Evolutionary conservation across 495 filamentous ascomycete species (phyloP).

Genomic region (Aspergillus affinis): DNA sequence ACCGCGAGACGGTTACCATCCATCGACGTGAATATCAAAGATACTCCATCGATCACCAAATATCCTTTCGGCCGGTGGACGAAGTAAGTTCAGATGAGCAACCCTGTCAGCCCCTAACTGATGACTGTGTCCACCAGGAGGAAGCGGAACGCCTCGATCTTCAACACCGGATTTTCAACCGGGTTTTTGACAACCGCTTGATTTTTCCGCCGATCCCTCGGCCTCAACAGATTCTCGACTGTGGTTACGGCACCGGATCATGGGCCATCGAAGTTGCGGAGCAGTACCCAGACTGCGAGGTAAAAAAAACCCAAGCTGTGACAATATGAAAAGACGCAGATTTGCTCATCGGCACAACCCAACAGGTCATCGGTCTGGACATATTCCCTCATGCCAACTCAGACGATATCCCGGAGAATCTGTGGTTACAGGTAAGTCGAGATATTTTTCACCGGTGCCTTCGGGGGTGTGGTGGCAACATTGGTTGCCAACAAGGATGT

Average conservation of each 20-base stretch:
- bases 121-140: conserved; percentile 52
- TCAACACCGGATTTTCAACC: conserved; percentile 69
- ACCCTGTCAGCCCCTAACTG: conserved; percentile 11
- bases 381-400: conserved; percentile 74
- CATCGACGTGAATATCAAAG: conserved; percentile 72
- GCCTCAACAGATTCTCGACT: conserved; percentile 71
- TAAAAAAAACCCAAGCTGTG: conserved; percentile 30
- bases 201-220: conserved; percentile 74
- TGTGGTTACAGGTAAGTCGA: conserved; percentile 63
- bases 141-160: conserved; percentile 74
- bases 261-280: conserved; percentile 64
- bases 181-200: conserved; percentile 71
- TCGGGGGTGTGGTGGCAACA: not conserved
- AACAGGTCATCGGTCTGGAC: conserved; percentile 78
- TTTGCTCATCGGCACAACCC: conserved; percentile 22
- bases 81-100: conserved; percentile 57
- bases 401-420: conserved; percentile 64
- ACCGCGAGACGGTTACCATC: conserved; percentile 61
- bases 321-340: not conserved
- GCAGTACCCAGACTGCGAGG: conserved; percentile 71
- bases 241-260: conserved; percentile 67
- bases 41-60: conserved; percentile 67
- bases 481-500: not conserved
- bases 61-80: conserved; percentile 82
- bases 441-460: not conserved